Base-by-base conservation (phyloP, 352 stramenopile genomes). In the Halophytophthora batemanensis region DNA sequence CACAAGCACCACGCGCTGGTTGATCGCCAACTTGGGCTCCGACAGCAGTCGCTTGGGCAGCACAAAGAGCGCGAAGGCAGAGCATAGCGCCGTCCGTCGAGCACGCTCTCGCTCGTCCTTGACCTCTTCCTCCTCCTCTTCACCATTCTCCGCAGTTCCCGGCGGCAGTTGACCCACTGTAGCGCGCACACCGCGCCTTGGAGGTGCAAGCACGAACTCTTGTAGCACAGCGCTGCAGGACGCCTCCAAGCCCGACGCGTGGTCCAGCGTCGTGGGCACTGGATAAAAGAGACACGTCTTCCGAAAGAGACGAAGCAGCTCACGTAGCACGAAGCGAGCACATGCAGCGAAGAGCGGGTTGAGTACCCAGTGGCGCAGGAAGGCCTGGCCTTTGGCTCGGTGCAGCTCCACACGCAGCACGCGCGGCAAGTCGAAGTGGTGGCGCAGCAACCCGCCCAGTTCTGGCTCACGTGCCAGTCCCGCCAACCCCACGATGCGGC, bases 1-100 rank as follows among this genome's bases (percentile, higher is more conserved):
- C 0, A 97, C 76, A 14, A 97, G 49, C 10, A 97, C 90, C 10
- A 97, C 57, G 12, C 89, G 82, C 38, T 90, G 72, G 58, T 93
- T 94, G 13, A 92, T 56, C 4, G 73, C 66, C 31, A 90, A n/a
- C 41, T 95, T 96, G 1, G 82, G 82, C 69, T 97, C 87, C 14
- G 77, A 90, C 1, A 97, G 58, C 34, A 96, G 60, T 35, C 84
- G 75, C 54, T 90, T 90, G 0, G 90, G 83, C 39, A 95, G 31
- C 25, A 89, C 74, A 55, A 96, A 96, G n/a, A 97, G 70, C 15
- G 86, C 75, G 36, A 88, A 88, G 8, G 49, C 45, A 19, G 49
- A 49, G 33, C 55, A 69, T 5, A 65, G 19, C 8, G 55, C 19
- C 31, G 55, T 50, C 38, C 55, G 49, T 49, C 60, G 55, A 13